These are phyloP conservation scores for Cladosporium velox DNA, from an alignment of 2,329 filamentous ascomycete genomes.

Conservation along the genomic window DNA sequence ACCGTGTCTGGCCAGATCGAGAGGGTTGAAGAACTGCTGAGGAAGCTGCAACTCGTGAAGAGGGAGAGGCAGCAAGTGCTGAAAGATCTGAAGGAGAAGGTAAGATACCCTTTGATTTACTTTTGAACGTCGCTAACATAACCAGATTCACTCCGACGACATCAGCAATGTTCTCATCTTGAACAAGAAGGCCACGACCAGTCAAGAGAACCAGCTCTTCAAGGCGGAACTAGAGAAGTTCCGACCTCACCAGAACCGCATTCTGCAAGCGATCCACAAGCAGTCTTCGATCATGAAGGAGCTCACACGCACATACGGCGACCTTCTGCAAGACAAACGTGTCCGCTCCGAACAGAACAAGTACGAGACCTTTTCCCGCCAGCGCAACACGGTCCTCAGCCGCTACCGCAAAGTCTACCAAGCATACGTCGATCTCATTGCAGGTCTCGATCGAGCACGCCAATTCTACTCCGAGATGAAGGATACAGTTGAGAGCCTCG, in stretches of 20 bases:
- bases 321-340: conserved; percentile 87
- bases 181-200: conserved; percentile 95
- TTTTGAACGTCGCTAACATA: conserved; percentile 21
- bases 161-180: conserved; percentile 96
- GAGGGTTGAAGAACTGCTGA: conserved; percentile 83
- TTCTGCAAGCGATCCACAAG: conserved; percentile 93
- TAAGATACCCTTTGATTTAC: conserved; percentile 44
- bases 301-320: conserved; percentile 81
- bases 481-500: conserved; percentile 85
- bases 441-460: conserved; percentile 83
- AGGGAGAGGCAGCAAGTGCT: conserved; percentile 86
- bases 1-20: conserved; percentile 89
- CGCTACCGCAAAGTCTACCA: conserved; percentile 91
- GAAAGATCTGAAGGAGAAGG: conserved; percentile 97
- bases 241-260: conserved; percentile 83
- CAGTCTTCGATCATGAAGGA: conserved; percentile 94
- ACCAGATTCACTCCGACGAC: conserved; percentile 88
- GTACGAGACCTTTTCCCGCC: conserved; percentile 84
- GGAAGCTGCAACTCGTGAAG: conserved; percentile 90
- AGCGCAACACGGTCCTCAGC: conserved; percentile 76
- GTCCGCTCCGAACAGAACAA: conserved; percentile 93
- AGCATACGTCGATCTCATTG: conserved; percentile 85
- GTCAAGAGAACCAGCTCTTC: conserved; percentile 89
- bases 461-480: conserved; percentile 96
- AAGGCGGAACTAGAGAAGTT: conserved; percentile 98